Evolutionary conservation across 352 stramenopile species (phyloP), one percentile per base, ranked within the genome.

Genomic region (Blastocystis sp.): DNA sequence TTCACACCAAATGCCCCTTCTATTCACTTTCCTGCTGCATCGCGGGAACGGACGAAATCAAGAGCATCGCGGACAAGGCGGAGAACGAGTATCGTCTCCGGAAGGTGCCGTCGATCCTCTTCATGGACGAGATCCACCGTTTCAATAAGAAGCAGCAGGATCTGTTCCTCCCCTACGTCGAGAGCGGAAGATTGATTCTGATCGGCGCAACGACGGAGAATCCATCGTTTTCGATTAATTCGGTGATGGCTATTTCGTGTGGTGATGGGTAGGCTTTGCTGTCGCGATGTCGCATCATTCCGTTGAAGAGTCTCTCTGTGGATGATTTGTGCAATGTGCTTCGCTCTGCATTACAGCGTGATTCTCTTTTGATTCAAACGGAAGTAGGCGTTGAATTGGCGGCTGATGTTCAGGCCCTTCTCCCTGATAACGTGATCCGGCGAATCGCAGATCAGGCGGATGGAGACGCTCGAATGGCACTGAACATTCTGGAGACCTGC

Each of bases 181-280:
- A 95, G 89, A 92, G 93, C 43, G 93, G 93, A 0, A 94, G 91
- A 10, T 93, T 95, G 87, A 95, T 93, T 24, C 69, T 95, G 42
- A 94, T 95, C 87, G 93, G 93, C 11, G 93, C 93, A 24, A 95
- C 93, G 52, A 95, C 93, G 0, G 93, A 95, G 87, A 95, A 95
- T 74, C 93, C 93, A 38, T 95, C 92, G 66, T 95, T 95, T 69
- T 92, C 94, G 81, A 92, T 95, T 69, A 95, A 94, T 89, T 19
- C 74, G n/a, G 74, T 84, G 54, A 40, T n/a, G 7, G 63, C 40
- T 9, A 6, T 7, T 14, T 10, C 34, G 10, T 0, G 0, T 45
- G 24, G 11, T 61, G 1, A 57, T 45, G 14, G 43, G 24, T 78
- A 88, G 78, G 78, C 78, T 14, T 57, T 88, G 17, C 21, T 88